These are phyloP conservation scores for Citrus medica DNA, from an alignment of 345 rosid genomes.

Conservation along the genomic window DNA sequence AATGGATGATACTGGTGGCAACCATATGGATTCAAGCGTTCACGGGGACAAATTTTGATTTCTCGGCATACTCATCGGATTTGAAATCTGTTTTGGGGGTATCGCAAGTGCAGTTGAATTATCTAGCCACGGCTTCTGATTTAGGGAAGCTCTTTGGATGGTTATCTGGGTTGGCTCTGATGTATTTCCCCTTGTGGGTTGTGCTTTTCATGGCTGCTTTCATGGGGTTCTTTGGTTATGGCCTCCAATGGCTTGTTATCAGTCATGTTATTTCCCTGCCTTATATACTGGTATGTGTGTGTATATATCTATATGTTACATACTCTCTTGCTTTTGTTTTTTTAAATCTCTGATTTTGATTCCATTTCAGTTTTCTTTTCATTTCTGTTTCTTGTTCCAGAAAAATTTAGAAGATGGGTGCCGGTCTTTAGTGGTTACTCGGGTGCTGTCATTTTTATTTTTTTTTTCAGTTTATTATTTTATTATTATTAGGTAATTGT, in stretches of 20 bases:
- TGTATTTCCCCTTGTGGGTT: slow-evolving; percentile 66
- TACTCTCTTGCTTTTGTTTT: background rate
- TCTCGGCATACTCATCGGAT: slow-evolving; percentile 81
- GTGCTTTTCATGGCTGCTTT: slow-evolving; percentile 83
- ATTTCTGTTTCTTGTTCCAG: background rate
- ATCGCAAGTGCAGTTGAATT: slow-evolving; percentile 88
- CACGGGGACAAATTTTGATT: slow-evolving; percentile 95
- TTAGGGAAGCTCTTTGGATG: slow-evolving; percentile 90
- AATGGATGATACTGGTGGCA: slow-evolving; percentile 96
- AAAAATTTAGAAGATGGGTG: too few species aligned
- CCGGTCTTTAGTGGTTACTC: too few species aligned
- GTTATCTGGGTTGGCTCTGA: slow-evolving; percentile 86
- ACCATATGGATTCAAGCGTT: slow-evolving; percentile 97
- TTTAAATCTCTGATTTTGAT: background rate
- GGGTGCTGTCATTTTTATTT: too few species aligned
- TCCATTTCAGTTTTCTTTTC: background rate
- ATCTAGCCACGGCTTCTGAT: slow-evolving; percentile 91
- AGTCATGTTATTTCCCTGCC: slow-evolving; percentile 58
- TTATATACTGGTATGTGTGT: slow-evolving; percentile 56
- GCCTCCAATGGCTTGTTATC: slow-evolving; percentile 84
- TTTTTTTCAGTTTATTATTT: too few species aligned
- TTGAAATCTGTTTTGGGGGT: slow-evolving; percentile 73
- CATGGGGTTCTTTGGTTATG: slow-evolving; percentile 85
- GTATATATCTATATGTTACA: too few species aligned
- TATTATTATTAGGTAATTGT: too few species aligned